Percentiles rank a stretch among this genome's conserved stretches.
phyloP scores from a whole-genome alignment of 768 basidiomycete species.

The Leucocoprinus leucothites region DNA sequence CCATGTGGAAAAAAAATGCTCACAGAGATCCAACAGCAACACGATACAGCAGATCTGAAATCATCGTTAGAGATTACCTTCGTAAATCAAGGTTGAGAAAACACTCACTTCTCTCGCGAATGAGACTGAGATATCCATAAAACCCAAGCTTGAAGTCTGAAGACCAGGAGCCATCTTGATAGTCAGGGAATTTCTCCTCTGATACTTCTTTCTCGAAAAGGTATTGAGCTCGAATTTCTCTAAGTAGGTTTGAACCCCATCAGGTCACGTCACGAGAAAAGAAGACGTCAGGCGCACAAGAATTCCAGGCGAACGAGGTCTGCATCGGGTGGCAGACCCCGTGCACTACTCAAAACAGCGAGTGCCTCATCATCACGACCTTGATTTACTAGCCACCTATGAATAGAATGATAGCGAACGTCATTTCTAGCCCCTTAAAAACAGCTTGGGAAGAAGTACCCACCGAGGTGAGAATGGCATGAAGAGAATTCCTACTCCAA shows the following conservation, averaged over 20 bases:
- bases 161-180: conserved; percentile 54
- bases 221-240: conserved; percentile 73
- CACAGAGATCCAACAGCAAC: conserved; percentile 59
- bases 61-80: not conserved
- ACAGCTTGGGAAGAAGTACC: conserved; percentile 6
- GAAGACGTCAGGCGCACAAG: conserved; percentile 40
- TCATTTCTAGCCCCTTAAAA: not conserved
- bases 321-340: conserved; percentile 49
- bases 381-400: conserved; percentile 73
- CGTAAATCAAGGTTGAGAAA: not conserved
- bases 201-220: conserved; percentile 69
- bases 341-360: conserved; percentile 56
- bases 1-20: conserved; percentile 16
- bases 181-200: conserved; percentile 53
- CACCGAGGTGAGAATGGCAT: conserved; percentile 80
- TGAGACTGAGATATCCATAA: conserved; percentile 57
- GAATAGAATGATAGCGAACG: not conserved
- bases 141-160: conserved; percentile 64
- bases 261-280: not conserved
- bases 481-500: conserved; percentile 68
- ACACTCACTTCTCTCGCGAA: conserved; percentile 43
- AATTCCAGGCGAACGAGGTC: conserved; percentile 74
- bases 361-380: conserved; percentile 76
- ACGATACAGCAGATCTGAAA: conserved; percentile 54
- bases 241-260: conserved; percentile 16